These are phyloP conservation scores for Petunia hybrid DNA, from an alignment of 305 asterid species.

Conservation along the genomic window DNA sequence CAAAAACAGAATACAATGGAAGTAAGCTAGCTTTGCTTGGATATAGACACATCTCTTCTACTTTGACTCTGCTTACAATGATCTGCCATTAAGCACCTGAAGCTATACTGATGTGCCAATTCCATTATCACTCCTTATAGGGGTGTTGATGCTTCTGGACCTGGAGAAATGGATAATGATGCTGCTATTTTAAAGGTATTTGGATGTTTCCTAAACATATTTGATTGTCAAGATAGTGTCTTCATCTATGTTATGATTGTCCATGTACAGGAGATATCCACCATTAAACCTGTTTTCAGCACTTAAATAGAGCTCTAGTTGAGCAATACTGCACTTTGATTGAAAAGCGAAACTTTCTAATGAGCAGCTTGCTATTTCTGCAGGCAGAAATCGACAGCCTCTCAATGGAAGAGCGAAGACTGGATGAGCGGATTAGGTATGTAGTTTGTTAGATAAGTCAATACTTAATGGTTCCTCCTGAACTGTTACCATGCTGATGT, in stretches of 20 bases:
- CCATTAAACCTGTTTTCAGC: constrained; percentile 5
- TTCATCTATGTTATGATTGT: constrained; percentile 31
- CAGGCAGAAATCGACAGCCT: constrained; percentile 92
- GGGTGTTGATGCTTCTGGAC: constrained; percentile 84
- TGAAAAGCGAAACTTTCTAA: not conserved
- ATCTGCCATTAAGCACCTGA: constrained; percentile 23
- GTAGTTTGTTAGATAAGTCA: constrained; percentile 35
- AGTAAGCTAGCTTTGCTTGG: constrained; percentile 60
- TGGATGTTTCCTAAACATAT: constrained; percentile 9
- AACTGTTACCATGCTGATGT: constrained; percentile 41
- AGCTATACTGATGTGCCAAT: constrained; percentile 36
- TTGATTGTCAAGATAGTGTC: constrained; percentile 17
- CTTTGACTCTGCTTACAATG: constrained; percentile 25
- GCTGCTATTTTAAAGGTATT: constrained; percentile 80
- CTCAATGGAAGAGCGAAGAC: constrained; percentile 74
- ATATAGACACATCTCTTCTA: constrained; percentile 30
- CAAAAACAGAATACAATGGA: constrained; percentile 92
- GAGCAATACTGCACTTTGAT: not conserved
- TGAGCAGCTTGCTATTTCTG: constrained; percentile 39
- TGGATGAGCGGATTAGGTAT: constrained; percentile 86
- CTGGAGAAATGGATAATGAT: constrained; percentile 79
- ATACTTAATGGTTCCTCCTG: constrained; percentile 35
- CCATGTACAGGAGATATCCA: constrained; percentile 22
- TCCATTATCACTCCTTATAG: constrained; percentile 53
- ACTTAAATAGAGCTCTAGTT: not conserved